Evolutionary conservation across 2,329 filamentous ascomycete genomes (phyloP), one percentile per base, ranked within the genome.

Genomic region (Microsporum audouinii): DNA sequence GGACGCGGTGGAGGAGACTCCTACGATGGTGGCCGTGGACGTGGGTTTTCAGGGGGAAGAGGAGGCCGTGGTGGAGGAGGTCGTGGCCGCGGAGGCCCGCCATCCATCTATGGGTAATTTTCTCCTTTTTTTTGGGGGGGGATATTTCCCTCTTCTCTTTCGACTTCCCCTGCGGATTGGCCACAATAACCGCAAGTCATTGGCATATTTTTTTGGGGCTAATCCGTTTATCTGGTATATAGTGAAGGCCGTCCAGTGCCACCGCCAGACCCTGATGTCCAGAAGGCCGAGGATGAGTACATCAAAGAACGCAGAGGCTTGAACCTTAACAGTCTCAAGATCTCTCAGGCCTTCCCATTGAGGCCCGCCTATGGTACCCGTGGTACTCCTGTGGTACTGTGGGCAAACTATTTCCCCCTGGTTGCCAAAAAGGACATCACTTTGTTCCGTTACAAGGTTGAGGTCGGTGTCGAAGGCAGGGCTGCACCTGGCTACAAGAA

Each of bases 381-480:
- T 33, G 74, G 75, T 14, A 62, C 47, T 14, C 60, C 63, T 1
- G 66, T 75, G 3, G 65, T 65, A 1, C 66, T 77, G 1, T 75
- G 71, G 65, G 72, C 75, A 36, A 77, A 77, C 60, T 76, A 75
- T 51, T 68, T 76, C 56, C 64, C 71, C 12, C 64, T 77, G 45
- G 71, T 66, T 6, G 71, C 73, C 6, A 71, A 69, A 7, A 72
- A 63, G n/a, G 73, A 70, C 62, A 60, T 69, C 6, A 60, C 64
- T 1, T 65, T 80, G 1, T 76, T 70, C 60, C 72, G 75, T 2
- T 80, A 81, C 62, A 70, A 72, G 36, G 64, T 80, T 23, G 64
- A 70, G 6, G 68, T 73, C 23, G 63, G 65, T 1, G 67, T 67
- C 2, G 67, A 71, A 27, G 64, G 4, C 65, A 64, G 5, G 58